phyloP scores from a whole-genome alignment of 148 eudicot genomes.

The Chenopodium album region DNA sequence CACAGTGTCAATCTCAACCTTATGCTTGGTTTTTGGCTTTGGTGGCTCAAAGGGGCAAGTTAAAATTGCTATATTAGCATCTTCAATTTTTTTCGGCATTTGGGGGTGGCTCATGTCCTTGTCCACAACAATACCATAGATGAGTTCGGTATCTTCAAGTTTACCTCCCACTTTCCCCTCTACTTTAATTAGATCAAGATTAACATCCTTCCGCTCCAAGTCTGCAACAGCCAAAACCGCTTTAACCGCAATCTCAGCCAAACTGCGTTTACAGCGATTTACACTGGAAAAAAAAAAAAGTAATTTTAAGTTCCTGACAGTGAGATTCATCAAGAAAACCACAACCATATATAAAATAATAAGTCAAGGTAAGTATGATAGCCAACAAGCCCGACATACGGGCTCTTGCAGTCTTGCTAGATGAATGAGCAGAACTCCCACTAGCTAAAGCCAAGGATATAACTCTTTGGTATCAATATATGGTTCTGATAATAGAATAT shows the following conservation, averaged over 20 bases:
- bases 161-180: constrained; percentile 98
- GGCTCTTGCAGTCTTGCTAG: not conserved
- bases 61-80: constrained; percentile 90
- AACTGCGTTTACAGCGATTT: constrained; percentile 86
- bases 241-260: constrained; percentile 97
- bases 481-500: not conserved
- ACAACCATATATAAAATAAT: not conserved
- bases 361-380: not conserved
- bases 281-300: constrained; percentile 53
- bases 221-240: constrained; percentile 98
- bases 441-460: too few species aligned
- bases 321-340: not conserved
- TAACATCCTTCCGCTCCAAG: constrained; percentile 93
- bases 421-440: not conserved
- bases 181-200: constrained; percentile 87
- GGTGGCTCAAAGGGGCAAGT: constrained; percentile 99
- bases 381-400: not conserved
- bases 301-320: not conserved
- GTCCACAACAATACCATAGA: constrained; percentile 93
- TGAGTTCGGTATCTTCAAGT: constrained; percentile 92
- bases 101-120: constrained; percentile 99
- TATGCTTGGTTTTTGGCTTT: constrained; percentile 99
- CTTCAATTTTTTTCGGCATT: constrained; percentile 88
- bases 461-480: not conserved
- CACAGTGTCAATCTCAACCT: constrained; percentile 97